A percentile compares a stretch with the other conserved stretches of the same genome.
Conservation (phyloP, 1,284 basidiomycete genomes). For the Trichosporon inkin region DNA sequence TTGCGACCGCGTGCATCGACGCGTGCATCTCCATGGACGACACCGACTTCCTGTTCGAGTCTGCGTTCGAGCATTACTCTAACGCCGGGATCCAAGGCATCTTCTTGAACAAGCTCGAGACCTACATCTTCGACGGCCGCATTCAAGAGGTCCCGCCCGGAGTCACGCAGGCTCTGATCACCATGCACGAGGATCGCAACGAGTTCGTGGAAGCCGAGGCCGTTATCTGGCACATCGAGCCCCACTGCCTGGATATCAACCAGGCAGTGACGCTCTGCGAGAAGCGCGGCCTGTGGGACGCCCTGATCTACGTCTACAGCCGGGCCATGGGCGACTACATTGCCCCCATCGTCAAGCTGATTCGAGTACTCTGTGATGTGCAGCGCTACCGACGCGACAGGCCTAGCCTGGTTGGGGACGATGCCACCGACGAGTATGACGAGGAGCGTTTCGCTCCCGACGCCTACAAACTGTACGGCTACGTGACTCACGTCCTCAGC, state of each 20-base stretch:
- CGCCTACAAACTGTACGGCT: constrained; percentile 89
- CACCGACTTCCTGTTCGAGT: constrained; percentile 83
- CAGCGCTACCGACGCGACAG: constrained; percentile 54
- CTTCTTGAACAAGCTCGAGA: constrained; percentile 77
- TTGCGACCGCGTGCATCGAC: constrained; percentile 74
- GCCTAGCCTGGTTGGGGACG: constrained; percentile 34
- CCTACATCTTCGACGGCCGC: constrained; percentile 71
- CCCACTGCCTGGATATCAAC: constrained; percentile 84
- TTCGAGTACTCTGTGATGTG: constrained; percentile 69
- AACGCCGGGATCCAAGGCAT: constrained; percentile 81
- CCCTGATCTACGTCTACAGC: constrained; percentile 90
- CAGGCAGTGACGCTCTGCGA: constrained; percentile 86
- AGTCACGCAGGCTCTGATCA: constrained; percentile 79
- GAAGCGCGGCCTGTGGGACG: constrained; percentile 79
- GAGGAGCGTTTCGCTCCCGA: constrained; percentile 63
- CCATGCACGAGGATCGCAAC: constrained; percentile 67
- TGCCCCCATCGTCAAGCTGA: constrained; percentile 78
- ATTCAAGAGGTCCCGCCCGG: constrained; percentile 75
- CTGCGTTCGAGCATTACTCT: constrained; percentile 85
- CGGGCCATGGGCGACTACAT: constrained; percentile 82
- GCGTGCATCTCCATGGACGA: constrained; percentile 78
- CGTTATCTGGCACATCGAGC: constrained; percentile 94
- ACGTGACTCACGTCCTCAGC: constrained; percentile 78
- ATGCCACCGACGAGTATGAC: constrained; percentile 35
- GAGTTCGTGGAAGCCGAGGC: constrained; percentile 75